Base-by-base conservation (phyloP, 2,329 filamentous ascomycete species). In the Ophiostoma fasciatum region DNA sequence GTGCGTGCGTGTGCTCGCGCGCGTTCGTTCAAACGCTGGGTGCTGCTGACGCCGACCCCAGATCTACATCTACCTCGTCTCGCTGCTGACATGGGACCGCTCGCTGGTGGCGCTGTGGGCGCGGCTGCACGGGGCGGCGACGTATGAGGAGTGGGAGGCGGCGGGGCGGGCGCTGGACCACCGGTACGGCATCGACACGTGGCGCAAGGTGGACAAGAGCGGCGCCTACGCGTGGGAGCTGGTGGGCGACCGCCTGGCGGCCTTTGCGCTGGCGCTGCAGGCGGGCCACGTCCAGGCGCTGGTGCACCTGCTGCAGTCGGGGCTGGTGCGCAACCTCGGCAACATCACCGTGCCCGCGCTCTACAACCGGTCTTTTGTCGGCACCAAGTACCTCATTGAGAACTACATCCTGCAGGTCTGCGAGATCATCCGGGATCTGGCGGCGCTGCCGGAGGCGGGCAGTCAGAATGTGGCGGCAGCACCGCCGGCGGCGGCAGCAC, bases 301-400 rank as follows among this genome's bases (percentile, higher is more conserved):
- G 7, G 75, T 85, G 41, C 85, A 85, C 50, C 67, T 92, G 14
- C 65, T 94, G 27, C 78, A 84, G 19, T 84, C 82, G 12, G 84
- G 75, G 4, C 64, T 80, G 14, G 71, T 93, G 21, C 75, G 87
- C 25, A 94, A 94, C 49, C 63, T 93, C n/a, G 87, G 84, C 39
- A 92, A 93, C 52, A 92, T 94, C 47, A 83, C 82, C 1, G 72
- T 78, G 2, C 74, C 82, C 3, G 76, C 76, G 43, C 64, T 94
- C 1, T 94, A 85, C 60, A 87, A 87, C 48, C 71, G 78, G 39
- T 80, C 83, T 11, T 90, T 90, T 51, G 79, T 81, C 1, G 87
- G 87, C 13, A 94, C 87, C 1, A 94, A 94, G 54, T 71, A 82
- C 36, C 61, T 94, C 32, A 92, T 94, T 42, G 85, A 94, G 51